A percentile compares a stretch with the other conserved stretches of the same genome.
phyloP scores from a whole-genome alignment of 2,329 filamentous ascomycete species.

The Didymella exigua region DNA sequence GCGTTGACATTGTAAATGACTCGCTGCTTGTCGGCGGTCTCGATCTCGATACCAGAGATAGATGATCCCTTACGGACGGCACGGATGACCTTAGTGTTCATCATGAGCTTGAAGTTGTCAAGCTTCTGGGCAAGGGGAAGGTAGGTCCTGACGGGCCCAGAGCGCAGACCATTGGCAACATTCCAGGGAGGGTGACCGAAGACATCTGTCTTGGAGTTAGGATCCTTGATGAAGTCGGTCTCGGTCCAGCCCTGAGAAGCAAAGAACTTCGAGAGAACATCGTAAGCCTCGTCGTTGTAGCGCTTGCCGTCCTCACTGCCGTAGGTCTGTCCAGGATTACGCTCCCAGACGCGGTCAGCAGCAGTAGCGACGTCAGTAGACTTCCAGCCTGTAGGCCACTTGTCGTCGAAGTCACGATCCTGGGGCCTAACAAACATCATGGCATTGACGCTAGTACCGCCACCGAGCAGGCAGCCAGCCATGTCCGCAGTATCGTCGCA shows the following conservation, averaged over 20 bases:
- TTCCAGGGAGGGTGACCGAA: slow-evolving; percentile 70
- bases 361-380: slow-evolving; percentile 64
- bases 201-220: slow-evolving; percentile 64
- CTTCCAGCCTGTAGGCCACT: slow-evolving; percentile 75
- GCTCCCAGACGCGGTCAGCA: slow-evolving; percentile 67
- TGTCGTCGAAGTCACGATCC: slow-evolving; percentile 68
- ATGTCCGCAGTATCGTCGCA: slow-evolving; percentile 73
- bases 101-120: slow-evolving; percentile 69
- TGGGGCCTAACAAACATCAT: slow-evolving; percentile 51
- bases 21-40: slow-evolving; percentile 48
- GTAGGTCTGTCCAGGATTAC: slow-evolving; percentile 71
- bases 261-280: slow-evolving; percentile 67
- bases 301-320: slow-evolving; percentile 69
- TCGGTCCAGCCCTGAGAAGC: slow-evolving; percentile 65
- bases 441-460: slow-evolving; percentile 69
- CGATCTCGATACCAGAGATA: slow-evolving; percentile 68
- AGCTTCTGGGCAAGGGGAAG: slow-evolving; percentile 65
- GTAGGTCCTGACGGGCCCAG: slow-evolving; percentile 73
- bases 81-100: slow-evolving; percentile 68
- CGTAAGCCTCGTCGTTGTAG: slow-evolving; percentile 69
- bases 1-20: slow-evolving; percentile 61
- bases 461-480: slow-evolving; percentile 72
- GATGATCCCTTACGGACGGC: slow-evolving; percentile 66
- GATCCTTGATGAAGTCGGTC: slow-evolving; percentile 65
- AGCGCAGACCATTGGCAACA: slow-evolving; percentile 67